These are phyloP conservation scores for Phialocephala sp. DNA, from an alignment of 2,329 filamentous ascomycete genomes.

Conservation along the genomic window DNA sequence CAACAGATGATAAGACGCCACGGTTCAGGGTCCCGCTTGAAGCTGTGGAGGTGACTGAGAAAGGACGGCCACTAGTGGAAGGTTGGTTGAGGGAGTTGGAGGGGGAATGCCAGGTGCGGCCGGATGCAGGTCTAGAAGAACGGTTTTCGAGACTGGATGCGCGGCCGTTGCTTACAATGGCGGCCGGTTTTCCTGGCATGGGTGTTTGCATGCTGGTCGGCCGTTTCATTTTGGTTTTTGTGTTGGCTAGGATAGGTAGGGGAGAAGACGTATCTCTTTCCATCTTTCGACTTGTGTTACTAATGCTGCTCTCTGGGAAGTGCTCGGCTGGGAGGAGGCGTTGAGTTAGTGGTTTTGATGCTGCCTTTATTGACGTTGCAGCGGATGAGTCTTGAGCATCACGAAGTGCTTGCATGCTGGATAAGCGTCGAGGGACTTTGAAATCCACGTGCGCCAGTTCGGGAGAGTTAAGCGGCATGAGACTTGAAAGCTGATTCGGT, in stretches of 20 bases:
- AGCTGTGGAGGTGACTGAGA: slow-evolving; percentile 9
- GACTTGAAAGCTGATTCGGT: slow-evolving; percentile 29
- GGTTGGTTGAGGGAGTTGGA: slow-evolving; percentile 3
- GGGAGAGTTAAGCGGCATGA: slow-evolving; percentile 24
- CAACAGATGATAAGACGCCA: not conserved
- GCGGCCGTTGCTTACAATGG: slow-evolving; percentile 36
- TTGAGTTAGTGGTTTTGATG: not conserved
- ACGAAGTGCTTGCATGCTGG: slow-evolving; percentile 30
- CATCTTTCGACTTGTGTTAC: not conserved
- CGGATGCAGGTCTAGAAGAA: not conserved
- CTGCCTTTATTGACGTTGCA: not conserved
- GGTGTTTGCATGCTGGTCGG: slow-evolving; percentile 34
- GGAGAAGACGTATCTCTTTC: slow-evolving; percentile 14
- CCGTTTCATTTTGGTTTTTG: slow-evolving; percentile 29
- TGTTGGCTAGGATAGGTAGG: slow-evolving; percentile 27
- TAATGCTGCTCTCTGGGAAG: not conserved
- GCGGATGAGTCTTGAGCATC: slow-evolving; percentile 10
- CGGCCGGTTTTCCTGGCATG: not conserved
- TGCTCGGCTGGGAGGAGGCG: not conserved
- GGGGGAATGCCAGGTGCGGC: not conserved
- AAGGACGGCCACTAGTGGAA: slow-evolving; percentile 5
- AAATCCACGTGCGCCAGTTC: slow-evolving; percentile 27
- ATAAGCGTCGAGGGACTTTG: slow-evolving; percentile 31
- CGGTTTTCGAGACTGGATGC: not conserved
- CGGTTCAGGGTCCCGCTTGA: slow-evolving; percentile 7